Base-by-base conservation (phyloP, 2,329 filamentous ascomycete genomes). In the Huntiella moniliformis region DNA sequence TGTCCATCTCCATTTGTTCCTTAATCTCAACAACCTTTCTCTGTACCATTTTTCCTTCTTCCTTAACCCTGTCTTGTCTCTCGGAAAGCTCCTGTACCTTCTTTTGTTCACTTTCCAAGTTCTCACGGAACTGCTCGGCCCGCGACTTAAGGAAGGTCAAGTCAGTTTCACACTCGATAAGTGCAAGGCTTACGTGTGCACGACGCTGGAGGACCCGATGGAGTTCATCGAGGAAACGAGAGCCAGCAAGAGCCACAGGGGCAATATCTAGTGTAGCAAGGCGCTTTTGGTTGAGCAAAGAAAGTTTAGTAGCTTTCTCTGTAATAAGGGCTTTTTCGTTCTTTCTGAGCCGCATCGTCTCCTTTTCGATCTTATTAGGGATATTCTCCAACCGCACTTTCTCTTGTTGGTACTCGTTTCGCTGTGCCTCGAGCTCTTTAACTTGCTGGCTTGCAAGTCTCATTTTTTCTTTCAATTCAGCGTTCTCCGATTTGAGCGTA, bases 91-190 rank as follows among this genome's bases (percentile, higher is more conserved):
- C 50, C 5, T 52, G 45, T 5, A 71, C 57, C 18, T 63, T 63
- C 5, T 54, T 52, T 50, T 63, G 62, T 53, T 65, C 67, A 7
- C 61, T 57, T 16, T 71, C 65, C 3, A 81, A 63, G 38, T 62
- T 60, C 37, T 65, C 56, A 46, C 69, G 66, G 48, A 85, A 73
- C 41, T 73, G 66, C 6, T 59, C 54, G 53, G 85, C 84, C 48
- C 77, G 77, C 12, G 65, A 64, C 54, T 74, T 72, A n/a, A 95
- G 66, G 4, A 73, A 72, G 38, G 74, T 67, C 2, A 81, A 60
- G 55, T 98, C 91, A 0, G 86, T 95, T n/a, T 67, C 60, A 1
- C 85, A 87, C 64, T 98, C 91, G 28, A 92, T 71, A 1, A 73
- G 22, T 7, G 22, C 22, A 28, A 28, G 22, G 6, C 22, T 28